These are phyloP conservation scores for Globisporangium viniferum DNA, from an alignment of 352 stramenopile species.

Conservation along the genomic window DNA sequence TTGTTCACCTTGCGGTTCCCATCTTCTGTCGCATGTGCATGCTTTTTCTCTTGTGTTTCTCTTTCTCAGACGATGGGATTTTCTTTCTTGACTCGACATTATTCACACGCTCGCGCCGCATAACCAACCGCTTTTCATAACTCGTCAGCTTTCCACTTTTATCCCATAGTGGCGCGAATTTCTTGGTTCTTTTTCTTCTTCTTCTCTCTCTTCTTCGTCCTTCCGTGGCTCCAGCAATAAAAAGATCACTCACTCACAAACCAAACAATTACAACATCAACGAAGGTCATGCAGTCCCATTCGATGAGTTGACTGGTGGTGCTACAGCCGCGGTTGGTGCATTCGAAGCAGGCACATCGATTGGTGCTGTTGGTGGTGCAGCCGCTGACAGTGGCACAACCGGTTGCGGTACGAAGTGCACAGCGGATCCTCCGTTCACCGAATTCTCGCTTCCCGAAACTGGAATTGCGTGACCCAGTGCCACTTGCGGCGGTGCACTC, in stretches of 20 bases:
- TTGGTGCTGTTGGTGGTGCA: neutral
- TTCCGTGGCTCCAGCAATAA: conserved; percentile 19
- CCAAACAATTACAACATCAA: conserved; percentile 16
- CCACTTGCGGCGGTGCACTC: neutral
- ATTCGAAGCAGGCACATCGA: neutral
- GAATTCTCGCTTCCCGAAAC: neutral
- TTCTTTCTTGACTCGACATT: conserved; percentile 9
- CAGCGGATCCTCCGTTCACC: neutral
- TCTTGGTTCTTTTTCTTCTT: neutral
- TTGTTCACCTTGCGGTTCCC: conserved; percentile 7
- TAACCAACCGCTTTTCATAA: conserved; percentile 1
- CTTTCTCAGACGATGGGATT: neutral
- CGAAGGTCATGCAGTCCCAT: conserved; percentile 14
- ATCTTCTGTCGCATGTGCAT: neutral
- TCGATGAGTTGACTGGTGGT: conserved; percentile 1
- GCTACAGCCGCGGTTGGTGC: neutral
- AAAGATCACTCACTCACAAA: conserved; percentile 22
- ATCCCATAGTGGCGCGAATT: neutral
- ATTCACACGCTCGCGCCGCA: conserved; percentile 18
- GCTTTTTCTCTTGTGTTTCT: conserved; percentile 12
- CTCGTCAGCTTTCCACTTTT: conserved; percentile 1
- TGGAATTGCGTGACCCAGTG: neutral
- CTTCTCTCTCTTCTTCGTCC: neutral
- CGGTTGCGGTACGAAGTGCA: neutral
- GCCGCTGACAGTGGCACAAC: neutral